Base-by-base conservation (phyloP, 2,329 filamentous ascomycete species). In the Nemania sp. region DNA sequence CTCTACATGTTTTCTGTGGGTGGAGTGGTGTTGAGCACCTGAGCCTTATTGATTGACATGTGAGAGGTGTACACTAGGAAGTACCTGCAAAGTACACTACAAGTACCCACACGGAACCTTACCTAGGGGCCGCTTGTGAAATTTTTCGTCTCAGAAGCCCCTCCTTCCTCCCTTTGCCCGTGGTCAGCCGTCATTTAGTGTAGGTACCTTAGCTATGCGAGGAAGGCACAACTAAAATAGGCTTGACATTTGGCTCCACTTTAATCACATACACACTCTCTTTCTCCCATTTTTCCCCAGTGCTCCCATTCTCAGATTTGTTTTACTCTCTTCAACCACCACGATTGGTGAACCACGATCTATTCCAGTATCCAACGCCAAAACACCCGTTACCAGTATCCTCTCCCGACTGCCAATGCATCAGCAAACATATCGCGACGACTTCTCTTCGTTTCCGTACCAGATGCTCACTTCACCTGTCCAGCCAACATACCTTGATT, bases 401-500 rank as follows among this genome's bases (percentile, higher is more conserved):
- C 2, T 50, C 45, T 21, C 29, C 57, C 59, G 54, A 54, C 62
- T 69, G 74, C 80, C 74, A 86, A 86, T 86, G 83, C 82, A 83
- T 84, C 81, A 77, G 78, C 77, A 79, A 78, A 76, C 76, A 71
- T 73, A 76, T 65, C 72, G 69, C 69, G 72, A 77, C 74, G 69
- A 73, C 64, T 73, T 70, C 65, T 75, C 74, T 68, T 76, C 79
- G 68, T 80, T 79, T 69, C 80, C 81, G 71, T 81, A 82, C 80
- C 83, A 85, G 81, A 86, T 86, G 83, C 82, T 80, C 75, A 72
- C 79, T 72, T 77, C 79, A 68, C 80, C 77, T 76, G 76, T 78
- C 74, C 78, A 81, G 73, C 76, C 79, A 73, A 75, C 78, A 65
- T 76, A 80, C 68, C 77, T 78, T 73, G 79, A 79, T 72, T 77